phyloP scores from a whole-genome alignment of 2,329 filamentous ascomycete genomes.

The Knufia fluminis region DNA sequence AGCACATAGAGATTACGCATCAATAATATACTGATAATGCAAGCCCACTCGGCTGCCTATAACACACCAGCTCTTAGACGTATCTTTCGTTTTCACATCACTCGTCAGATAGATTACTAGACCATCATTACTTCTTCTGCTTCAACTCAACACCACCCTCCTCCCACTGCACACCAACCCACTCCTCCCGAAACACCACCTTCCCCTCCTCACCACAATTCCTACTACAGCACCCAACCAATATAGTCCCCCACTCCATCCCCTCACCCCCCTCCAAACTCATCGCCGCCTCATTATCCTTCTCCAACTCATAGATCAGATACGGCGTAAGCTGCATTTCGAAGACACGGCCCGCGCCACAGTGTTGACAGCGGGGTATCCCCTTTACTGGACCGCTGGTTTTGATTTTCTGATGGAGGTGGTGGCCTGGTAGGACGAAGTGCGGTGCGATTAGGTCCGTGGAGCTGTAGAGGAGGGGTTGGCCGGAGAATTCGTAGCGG shows the following conservation, averaged over 20 bases:
- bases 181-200: conserved; percentile 81
- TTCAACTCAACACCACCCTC: conserved; percentile 39
- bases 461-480: conserved; percentile 71
- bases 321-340: conserved; percentile 90
- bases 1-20: too few relatives aligned
- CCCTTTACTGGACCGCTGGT: conserved; percentile 24
- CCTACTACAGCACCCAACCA: conserved; percentile 71
- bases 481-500: conserved; percentile 66
- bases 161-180: conserved; percentile 98
- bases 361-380: conserved; percentile 69
- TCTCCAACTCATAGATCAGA: conserved; percentile 79
- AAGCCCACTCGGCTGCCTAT: too few relatives aligned
- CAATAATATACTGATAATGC: too few relatives aligned
- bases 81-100: too few relatives aligned
- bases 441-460: conserved; percentile 62
- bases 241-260: conserved; percentile 96
- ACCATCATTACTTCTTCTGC: conserved; percentile 9
- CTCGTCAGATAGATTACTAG: background rate
- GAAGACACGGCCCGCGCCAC: conserved; percentile 67
- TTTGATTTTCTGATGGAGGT: conserved; percentile 9
- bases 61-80: too few relatives aligned
- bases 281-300: conserved; percentile 43
- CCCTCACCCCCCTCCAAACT: conserved; percentile 56
- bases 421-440: conserved; percentile 33
- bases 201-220: conserved; percentile 64